phyloP scores from a whole-genome alignment of 2,329 filamentous ascomycete species.

The Rosellinia necatrix region DNA sequence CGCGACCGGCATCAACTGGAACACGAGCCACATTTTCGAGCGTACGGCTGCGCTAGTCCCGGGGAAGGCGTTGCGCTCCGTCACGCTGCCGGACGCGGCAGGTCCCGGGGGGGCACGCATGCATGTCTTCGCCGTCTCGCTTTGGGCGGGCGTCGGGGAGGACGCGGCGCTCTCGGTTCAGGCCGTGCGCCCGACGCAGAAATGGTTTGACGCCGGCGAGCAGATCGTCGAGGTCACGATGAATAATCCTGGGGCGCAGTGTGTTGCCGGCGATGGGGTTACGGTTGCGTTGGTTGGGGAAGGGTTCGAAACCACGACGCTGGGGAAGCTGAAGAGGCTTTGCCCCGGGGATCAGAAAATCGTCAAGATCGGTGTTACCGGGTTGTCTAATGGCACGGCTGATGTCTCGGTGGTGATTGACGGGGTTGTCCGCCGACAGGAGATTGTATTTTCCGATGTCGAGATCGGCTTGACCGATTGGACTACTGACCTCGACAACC shows the following conservation, averaged over 20 bases:
- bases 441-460: conserved; percentile 16
- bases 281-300: conserved; percentile 39
- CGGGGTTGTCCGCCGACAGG: conserved; percentile 21
- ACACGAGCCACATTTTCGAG: conserved; percentile 52
- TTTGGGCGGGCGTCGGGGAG: conserved; percentile 33
- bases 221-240: conserved; percentile 48
- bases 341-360: conserved; percentile 51
- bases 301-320: conserved; percentile 51
- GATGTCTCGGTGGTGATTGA: conserved; percentile 33
- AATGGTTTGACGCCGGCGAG: conserved; percentile 43
- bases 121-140: conserved; percentile 49
- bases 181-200: conserved; percentile 49
- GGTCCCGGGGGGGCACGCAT: conserved; percentile 44
- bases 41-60: conserved; percentile 45
- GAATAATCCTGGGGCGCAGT: conserved; percentile 38
- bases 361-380: conserved; percentile 44
- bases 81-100: conserved; percentile 47
- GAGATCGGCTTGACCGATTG: conserved; percentile 45
- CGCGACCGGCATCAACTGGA: conserved; percentile 34
- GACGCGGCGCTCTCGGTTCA: conserved; percentile 41
- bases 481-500: conserved; percentile 42
- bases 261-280: conserved; percentile 41
- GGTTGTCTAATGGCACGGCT: conserved; percentile 32
- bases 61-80: conserved; percentile 44
- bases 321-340: conserved; percentile 45